Percentiles rank a stretch among this genome's conserved stretches.
These are phyloP conservation scores for Lentinula sp. DNA, from an alignment of 768 basidiomycete species.

Conservation along the genomic window DNA sequence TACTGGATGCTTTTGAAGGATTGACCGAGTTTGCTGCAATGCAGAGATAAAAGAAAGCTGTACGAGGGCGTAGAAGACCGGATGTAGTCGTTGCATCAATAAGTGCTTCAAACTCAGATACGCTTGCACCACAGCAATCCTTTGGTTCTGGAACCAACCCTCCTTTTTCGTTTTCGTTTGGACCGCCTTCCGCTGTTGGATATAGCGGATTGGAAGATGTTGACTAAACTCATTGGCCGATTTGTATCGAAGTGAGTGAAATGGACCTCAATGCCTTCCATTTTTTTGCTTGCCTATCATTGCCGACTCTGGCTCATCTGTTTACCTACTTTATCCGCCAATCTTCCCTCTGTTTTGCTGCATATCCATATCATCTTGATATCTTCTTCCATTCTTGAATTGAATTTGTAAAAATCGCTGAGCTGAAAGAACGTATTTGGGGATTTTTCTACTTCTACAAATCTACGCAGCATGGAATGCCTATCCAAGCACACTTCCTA, in stretches of 20 bases:
- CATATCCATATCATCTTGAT: not conserved
- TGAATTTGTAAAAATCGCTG: too few species aligned
- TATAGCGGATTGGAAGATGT: constrained; percentile 23
- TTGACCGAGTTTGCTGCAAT: constrained; percentile 43
- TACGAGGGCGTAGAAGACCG: constrained; percentile 15
- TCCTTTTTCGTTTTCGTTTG: constrained; percentile 4
- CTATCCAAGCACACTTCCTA: too few species aligned
- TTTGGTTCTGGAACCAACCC: not conserved
- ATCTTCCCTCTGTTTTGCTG: not conserved
- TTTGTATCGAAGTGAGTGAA: constrained; percentile 4
- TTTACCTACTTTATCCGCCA: not conserved
- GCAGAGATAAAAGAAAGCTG: constrained; percentile 36
- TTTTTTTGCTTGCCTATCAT: not conserved
- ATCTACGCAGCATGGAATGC: too few species aligned
- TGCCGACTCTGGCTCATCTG: not conserved
- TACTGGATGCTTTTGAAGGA: constrained; percentile 45
- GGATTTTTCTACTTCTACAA: too few species aligned
- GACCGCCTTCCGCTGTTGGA: not conserved
- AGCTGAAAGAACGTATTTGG: too few species aligned
- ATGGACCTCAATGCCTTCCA: too few species aligned
- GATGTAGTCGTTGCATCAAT: not conserved
- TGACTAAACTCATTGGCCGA: constrained; percentile 16
- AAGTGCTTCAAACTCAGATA: not conserved
- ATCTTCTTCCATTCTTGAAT: too few species aligned
- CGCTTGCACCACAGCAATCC: not conserved